Evolutionary conservation across 345 rosid genomes (phyloP).

Genomic region (Mercurialis annua): DNA sequence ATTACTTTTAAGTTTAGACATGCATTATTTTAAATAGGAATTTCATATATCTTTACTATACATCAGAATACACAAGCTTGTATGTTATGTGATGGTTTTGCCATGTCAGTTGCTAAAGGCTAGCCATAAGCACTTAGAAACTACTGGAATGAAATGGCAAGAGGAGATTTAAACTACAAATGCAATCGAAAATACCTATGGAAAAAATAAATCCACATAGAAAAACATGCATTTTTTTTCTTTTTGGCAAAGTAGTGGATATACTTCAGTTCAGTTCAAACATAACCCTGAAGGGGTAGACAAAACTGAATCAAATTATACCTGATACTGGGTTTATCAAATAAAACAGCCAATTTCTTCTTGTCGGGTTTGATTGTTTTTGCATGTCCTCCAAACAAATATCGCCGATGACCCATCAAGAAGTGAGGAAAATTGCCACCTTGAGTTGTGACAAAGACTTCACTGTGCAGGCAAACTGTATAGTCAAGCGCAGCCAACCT

Average conservation of each 20-base stretch:
- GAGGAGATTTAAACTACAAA: background rate
- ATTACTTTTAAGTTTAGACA: no score
- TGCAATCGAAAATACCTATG: background rate
- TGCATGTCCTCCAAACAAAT: slow-evolving; percentile 84
- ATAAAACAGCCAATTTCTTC: slow-evolving; percentile 75
- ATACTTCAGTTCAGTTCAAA: background rate
- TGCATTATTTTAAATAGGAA: background rate
- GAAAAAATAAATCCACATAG: background rate
- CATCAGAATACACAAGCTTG: background rate
- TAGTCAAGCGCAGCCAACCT: slow-evolving; percentile 96
- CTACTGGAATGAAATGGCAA: background rate
- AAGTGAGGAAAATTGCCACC: slow-evolving; percentile 99
- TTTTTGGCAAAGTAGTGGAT: background rate
- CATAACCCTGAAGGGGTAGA: background rate
- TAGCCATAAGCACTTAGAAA: no score
- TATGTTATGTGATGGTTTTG: no score
- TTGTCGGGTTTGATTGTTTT: slow-evolving; percentile 90
- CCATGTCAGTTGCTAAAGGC: no score
- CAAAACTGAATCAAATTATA: slow-evolving; percentile 24
- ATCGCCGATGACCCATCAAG: slow-evolving; percentile 91
- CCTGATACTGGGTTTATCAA: slow-evolving; percentile 82
- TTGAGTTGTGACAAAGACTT: slow-evolving; percentile 94
- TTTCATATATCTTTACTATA: no score
- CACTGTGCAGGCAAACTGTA: slow-evolving; percentile 89
- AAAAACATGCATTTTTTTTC: background rate